phyloP scores from a whole-genome alignment of 2,329 filamentous ascomycete species.

The Hortaea werneckii region DNA sequence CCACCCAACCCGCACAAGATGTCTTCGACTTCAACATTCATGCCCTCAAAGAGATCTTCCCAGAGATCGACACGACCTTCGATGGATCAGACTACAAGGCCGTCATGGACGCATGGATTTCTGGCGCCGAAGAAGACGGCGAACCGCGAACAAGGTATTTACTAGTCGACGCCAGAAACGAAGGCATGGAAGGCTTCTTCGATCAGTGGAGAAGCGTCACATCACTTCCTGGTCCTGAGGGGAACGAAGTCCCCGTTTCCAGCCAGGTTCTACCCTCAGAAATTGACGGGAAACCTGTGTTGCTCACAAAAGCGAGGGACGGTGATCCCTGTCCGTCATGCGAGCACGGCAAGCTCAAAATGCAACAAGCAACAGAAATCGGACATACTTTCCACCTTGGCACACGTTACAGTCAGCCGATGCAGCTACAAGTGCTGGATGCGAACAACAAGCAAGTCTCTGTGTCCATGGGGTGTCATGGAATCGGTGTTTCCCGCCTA shows the following conservation, averaged over 20 bases:
- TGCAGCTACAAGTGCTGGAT: slow-evolving; percentile 52
- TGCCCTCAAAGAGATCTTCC: slow-evolving; percentile 55
- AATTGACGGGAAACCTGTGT: slow-evolving; percentile 33
- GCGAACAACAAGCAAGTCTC: slow-evolving; percentile 36
- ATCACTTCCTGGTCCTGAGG: neutral
- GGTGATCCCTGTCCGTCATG: slow-evolving; percentile 70
- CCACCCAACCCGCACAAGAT: slow-evolving; percentile 35
- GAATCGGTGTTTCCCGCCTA: slow-evolving; percentile 85
- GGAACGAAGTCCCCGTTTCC: neutral
- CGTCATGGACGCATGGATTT: neutral
- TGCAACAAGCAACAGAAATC: slow-evolving; percentile 72
- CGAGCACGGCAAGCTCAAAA: slow-evolving; percentile 46
- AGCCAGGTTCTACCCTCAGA: slow-evolving; percentile 1
- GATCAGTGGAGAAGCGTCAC: neutral
- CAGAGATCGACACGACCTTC: slow-evolving; percentile 53
- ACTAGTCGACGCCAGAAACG: slow-evolving; percentile 1
- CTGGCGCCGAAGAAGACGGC: neutral
- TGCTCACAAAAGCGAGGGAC: slow-evolving; percentile 54
- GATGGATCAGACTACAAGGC: neutral
- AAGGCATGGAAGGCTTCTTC: neutral
- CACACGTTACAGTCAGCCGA: slow-evolving; percentile 70
- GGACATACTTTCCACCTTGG: slow-evolving; percentile 94
- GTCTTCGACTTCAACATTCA: slow-evolving; percentile 43
- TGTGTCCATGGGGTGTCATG: slow-evolving; percentile 92
- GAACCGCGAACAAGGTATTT: neutral